phyloP scores from a whole-genome alignment of 192 early-diverging fungal species.

The Gigaspora rosea region DNA sequence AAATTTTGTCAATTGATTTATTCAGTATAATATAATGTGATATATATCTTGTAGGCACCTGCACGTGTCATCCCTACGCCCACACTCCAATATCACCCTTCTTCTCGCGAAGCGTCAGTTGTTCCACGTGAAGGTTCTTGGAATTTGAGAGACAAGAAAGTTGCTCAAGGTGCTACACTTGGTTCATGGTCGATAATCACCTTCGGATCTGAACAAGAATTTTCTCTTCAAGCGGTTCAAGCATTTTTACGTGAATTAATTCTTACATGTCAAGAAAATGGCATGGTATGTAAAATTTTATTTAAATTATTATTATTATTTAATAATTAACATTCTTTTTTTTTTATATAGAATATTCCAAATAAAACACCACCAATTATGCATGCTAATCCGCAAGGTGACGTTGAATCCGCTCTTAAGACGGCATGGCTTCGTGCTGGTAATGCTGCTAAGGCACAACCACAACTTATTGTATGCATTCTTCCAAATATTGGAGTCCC shows the following conservation, averaged over 20 bases:
- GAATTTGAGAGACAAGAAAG: conserved; percentile 83
- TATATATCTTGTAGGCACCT: conserved; percentile 28
- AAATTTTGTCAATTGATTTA: background rate
- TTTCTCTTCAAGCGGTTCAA: conserved; percentile 57
- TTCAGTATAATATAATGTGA: background rate
- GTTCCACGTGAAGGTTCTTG: conserved; percentile 74
- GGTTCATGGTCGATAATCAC: conserved; percentile 80
- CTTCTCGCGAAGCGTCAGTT: conserved; percentile 50
- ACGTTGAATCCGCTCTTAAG: conserved; percentile 69
- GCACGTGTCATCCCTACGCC: conserved; percentile 82
- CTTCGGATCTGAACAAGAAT: conserved; percentile 61
- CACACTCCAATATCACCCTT: conserved; percentile 59
- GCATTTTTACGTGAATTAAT: conserved; percentile 75
- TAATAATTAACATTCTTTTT: background rate
- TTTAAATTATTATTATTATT: conserved; percentile 7
- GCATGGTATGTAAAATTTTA: conserved; percentile 49
- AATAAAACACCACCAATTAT: conserved; percentile 50
- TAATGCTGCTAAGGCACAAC: conserved; percentile 62
- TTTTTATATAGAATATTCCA: conserved; percentile 38
- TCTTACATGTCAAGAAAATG: conserved; percentile 68
- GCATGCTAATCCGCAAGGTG: conserved; percentile 63
- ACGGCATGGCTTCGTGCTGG: conserved; percentile 70
- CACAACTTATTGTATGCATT: conserved; percentile 84
- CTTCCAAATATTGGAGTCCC: conserved; percentile 78
- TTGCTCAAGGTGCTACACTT: conserved; percentile 69